These are phyloP conservation scores for Waitea zeae DNA, from an alignment of 1,284 basidiomycete species.

Conservation along the genomic window DNA sequence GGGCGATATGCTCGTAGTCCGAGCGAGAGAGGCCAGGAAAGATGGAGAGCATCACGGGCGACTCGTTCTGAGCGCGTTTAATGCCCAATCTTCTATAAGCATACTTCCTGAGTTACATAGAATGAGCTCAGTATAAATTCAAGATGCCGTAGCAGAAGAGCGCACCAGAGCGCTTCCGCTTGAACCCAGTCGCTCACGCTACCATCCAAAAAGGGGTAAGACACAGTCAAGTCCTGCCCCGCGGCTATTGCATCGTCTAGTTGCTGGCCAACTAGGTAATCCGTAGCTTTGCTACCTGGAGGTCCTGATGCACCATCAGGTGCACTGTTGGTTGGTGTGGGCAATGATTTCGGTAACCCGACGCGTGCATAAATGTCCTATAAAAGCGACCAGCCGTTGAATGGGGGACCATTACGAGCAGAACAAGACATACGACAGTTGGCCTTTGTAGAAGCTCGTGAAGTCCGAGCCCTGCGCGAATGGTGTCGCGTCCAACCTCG, in stretches of 20 bases:
- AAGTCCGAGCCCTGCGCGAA: slow-evolving; percentile 68
- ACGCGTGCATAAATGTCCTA: too few species aligned
- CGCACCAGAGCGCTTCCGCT: slow-evolving; percentile 81
- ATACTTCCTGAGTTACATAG: slow-evolving; percentile 49
- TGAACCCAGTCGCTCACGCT: slow-evolving; percentile 76
- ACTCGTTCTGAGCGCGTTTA: slow-evolving; percentile 75
- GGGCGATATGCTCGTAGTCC: slow-evolving; percentile 61
- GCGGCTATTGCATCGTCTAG: slow-evolving; percentile 65
- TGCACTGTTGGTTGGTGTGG: neutral
- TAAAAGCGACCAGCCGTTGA: too few species aligned
- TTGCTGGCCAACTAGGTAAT: slow-evolving; percentile 74
- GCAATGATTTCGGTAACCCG: neutral
- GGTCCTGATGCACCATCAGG: slow-evolving; percentile 2
- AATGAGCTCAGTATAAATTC: slow-evolving; percentile 1
- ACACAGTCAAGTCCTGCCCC: slow-evolving; percentile 56
- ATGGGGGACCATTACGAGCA: slow-evolving; percentile 4
- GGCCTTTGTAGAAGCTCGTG: slow-evolving; percentile 67
- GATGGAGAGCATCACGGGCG: slow-evolving; percentile 66
- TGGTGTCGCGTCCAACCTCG: slow-evolving; percentile 53
- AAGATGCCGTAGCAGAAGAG: neutral
- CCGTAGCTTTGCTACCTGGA: slow-evolving; percentile 39
- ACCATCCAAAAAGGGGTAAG: slow-evolving; percentile 74
- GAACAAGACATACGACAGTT: slow-evolving; percentile 35
- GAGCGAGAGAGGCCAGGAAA: slow-evolving; percentile 54
- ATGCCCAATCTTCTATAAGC: slow-evolving; percentile 64